Evolutionary conservation across 2,329 filamentous ascomycete genomes (phyloP), one percentile per base, ranked within the genome.

Genomic region (Paramyrothecium roridum): DNA sequence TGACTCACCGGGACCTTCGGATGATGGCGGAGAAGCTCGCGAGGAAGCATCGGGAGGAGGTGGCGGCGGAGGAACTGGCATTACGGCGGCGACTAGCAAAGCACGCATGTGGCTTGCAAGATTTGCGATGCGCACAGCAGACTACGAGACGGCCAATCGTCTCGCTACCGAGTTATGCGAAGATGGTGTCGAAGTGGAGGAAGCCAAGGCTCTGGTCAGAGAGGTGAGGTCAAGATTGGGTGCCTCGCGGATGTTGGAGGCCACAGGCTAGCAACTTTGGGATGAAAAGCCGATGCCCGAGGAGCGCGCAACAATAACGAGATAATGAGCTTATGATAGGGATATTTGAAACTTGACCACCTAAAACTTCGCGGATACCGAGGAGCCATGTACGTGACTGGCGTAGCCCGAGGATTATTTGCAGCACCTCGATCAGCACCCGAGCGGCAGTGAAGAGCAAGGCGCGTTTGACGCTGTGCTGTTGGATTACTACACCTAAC

Each of bases 121-220:
- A 54, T 89, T 87, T 75, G 89, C 91, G 13, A 89, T 96, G 75
- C 81, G 84, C 40, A 83, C 82, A 12, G 86, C 86, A 43, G 91
- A 96, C 70, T 90, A 90, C 64, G 78, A 81, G 33, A 83, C 89
- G 20, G 91, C 91, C 3, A 89, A 89, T 73, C 85, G 91, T 59
- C 76, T 98, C 46, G 93, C 92, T 1, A 91, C 88, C 58, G 95
- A 99, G 73, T 77, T 99, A 48, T 97, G 93, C 69, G 91, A 97
- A 72, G 95, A 99, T 72, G 95, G 95, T 1, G 87, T 96, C 23
- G 95, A 98, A 72, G 91, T 98, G 2, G 95, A 99, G 70, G 95
- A 99, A 72, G 95, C 95, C 26, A 98, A 98, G 75, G 91, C 92
- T 3, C 76, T 98, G 63, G 89, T 96, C 58, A 83, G 91, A 58